phyloP scores from a whole-genome alignment of 2,329 filamentous ascomycete genomes.

The Trichoderma lentiforme region DNA sequence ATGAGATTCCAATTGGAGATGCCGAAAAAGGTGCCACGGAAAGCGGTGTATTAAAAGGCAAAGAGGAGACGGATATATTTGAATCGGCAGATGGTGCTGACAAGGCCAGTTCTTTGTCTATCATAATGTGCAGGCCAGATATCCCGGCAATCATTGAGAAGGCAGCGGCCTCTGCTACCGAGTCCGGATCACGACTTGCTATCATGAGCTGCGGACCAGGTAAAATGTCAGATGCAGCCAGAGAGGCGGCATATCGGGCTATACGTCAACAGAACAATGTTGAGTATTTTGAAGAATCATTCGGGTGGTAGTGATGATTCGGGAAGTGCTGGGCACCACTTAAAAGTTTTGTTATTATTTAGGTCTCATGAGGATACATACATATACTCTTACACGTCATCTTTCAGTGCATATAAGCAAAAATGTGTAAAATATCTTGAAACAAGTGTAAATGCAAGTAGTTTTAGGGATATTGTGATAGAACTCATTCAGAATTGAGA shows the following conservation, averaged over 20 bases:
- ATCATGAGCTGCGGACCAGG: neutral
- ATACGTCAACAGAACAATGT: neutral
- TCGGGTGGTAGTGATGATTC: neutral
- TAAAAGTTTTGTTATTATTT: neutral
- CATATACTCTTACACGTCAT: neutral
- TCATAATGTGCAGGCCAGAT: neutral
- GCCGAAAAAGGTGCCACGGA: neutral
- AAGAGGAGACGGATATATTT: neutral
- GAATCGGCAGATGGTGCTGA: neutral
- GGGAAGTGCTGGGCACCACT: too few relatives aligned
- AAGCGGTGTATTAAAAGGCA: neutral
- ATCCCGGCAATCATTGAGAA: neutral
- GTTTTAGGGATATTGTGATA: neutral
- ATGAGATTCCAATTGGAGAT: neutral
- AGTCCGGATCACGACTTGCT: slow-evolving; percentile 6
- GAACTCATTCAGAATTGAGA: neutral
- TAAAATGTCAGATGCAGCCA: neutral
- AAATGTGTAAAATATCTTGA: neutral
- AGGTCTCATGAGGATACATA: neutral
- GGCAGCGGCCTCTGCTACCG: neutral
- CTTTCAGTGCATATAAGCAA: neutral
- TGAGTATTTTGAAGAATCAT: slow-evolving; percentile 9
- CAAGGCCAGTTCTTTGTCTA: neutral
- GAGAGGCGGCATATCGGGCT: neutral
- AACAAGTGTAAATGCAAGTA: neutral